Conservation (phyloP, 176 grass and related monocot genomes). For the Tillandsia leiboldiana region DNA sequence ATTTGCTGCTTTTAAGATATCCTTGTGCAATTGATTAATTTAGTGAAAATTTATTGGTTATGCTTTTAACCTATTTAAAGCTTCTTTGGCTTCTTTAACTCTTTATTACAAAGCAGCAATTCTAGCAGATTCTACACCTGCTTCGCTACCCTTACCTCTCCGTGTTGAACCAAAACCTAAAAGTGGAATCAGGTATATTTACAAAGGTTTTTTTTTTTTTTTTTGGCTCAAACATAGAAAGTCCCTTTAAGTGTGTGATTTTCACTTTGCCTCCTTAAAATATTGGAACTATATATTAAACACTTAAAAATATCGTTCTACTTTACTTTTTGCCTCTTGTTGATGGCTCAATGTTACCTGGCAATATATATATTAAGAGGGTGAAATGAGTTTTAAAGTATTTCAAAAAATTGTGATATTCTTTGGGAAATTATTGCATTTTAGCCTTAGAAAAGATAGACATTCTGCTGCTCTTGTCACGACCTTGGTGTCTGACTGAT, state of each 20-base stretch:
- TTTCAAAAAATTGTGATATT: too few relatives aligned
- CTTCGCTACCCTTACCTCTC: slow-evolving; percentile 49
- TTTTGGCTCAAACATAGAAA: neutral
- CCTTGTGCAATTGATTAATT: slow-evolving; percentile 24
- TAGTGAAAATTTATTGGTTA: neutral
- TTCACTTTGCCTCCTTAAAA: too few relatives aligned
- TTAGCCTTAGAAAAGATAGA: too few relatives aligned
- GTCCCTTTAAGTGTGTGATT: too few relatives aligned
- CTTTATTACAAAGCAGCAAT: slow-evolving; percentile 64
- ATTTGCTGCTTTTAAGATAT: slow-evolving; percentile 99
- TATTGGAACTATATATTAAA: too few relatives aligned
- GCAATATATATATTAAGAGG: too few relatives aligned
- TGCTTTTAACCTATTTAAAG: slow-evolving; percentile 5
- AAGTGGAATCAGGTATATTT: slow-evolving; percentile 72
- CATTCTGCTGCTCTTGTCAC: neutral
- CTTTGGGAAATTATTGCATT: too few relatives aligned
- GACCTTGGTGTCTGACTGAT: slow-evolving; percentile 4
- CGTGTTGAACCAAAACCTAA: slow-evolving; percentile 88
- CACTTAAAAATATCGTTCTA: too few relatives aligned
- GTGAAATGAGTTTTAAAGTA: too few relatives aligned
- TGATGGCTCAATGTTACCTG: too few relatives aligned
- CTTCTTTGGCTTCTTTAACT: slow-evolving; percentile 40
- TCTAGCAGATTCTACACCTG: slow-evolving; percentile 69
- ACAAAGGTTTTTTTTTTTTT: neutral
- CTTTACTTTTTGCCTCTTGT: too few relatives aligned